Conservation (phyloP, 1,284 basidiomycete species). For the Rugosomyces carneus region DNA sequence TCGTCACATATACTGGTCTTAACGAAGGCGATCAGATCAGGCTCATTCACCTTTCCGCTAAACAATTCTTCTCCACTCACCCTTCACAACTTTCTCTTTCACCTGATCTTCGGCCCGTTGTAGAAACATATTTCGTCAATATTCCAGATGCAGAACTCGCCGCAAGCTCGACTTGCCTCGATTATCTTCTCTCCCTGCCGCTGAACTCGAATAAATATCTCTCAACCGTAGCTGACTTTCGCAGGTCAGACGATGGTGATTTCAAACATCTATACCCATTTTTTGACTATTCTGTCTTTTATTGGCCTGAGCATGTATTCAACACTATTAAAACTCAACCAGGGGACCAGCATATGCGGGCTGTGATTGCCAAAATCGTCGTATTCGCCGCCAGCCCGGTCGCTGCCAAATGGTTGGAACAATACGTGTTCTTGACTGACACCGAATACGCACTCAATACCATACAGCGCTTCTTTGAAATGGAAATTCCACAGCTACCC, state of each 20-base stretch:
- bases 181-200: background rate
- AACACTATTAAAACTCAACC: background rate
- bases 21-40: slow-evolving; percentile 6
- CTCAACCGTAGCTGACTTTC: background rate
- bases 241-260: background rate
- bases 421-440: background rate
- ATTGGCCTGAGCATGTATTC: background rate
- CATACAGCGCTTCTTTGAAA: background rate
- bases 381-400: background rate
- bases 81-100: slow-evolving; percentile 1
- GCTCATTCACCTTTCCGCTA: slow-evolving; percentile 6
- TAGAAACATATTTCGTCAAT: background rate
- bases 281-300: background rate
- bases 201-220: background rate
- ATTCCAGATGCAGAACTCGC: background rate
- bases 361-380: background rate
- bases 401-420: background rate
- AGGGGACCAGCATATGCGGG: background rate
- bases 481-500: background rate
- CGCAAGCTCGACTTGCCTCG: slow-evolving; percentile 1
- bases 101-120: background rate
- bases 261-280: background rate
- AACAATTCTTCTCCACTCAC: slow-evolving; percentile 3
- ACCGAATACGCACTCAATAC: background rate
- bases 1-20: slow-evolving; percentile 4